Conservation (phyloP, 1,284 basidiomycete genomes). For the Fomitopsis palustris region DNA sequence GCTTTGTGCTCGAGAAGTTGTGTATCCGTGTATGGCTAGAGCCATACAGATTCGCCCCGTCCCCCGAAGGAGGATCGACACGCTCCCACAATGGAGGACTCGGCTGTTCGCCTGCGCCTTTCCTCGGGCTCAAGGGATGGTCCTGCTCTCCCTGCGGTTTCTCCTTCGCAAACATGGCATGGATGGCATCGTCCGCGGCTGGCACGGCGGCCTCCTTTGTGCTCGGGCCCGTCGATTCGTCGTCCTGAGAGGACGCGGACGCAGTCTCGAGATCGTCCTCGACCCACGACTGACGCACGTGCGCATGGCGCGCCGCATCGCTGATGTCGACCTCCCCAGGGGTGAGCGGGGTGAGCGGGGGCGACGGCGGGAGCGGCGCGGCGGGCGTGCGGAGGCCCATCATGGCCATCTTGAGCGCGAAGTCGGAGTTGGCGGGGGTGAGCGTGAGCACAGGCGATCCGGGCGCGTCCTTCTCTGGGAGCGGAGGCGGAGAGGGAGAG, state of each 20-base stretch:
- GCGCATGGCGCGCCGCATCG: neutral
- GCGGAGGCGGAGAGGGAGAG: neutral
- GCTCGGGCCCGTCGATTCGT: neutral
- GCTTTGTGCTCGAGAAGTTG: slow-evolving; percentile 14
- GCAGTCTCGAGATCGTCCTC: slow-evolving; percentile 7
- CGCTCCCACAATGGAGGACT: slow-evolving; percentile 62
- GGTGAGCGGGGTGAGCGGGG: slow-evolving; percentile 17
- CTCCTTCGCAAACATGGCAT: slow-evolving; percentile 9
- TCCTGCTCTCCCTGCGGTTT: slow-evolving; percentile 10
- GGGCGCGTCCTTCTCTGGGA: neutral
- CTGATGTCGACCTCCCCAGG: neutral
- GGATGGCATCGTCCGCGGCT: slow-evolving; percentile 6
- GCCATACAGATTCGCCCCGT: slow-evolving; percentile 13
- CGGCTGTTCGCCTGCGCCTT: slow-evolving; percentile 27
- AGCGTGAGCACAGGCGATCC: neutral
- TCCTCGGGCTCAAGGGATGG: slow-evolving; percentile 25
- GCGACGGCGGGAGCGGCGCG: slow-evolving; percentile 15
- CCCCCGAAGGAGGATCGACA: slow-evolving; percentile 5
- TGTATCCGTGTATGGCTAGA: slow-evolving; percentile 16
- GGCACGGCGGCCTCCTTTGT: slow-evolving; percentile 1
- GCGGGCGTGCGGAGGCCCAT: slow-evolving; percentile 8
- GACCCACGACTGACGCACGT: slow-evolving; percentile 4
- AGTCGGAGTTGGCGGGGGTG: neutral
- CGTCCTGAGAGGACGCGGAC: neutral
- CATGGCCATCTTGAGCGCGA: slow-evolving; percentile 10